Evolutionary conservation across 352 stramenopile genomes (phyloP).

Genomic region (Phytophthora crassamura): DNA sequence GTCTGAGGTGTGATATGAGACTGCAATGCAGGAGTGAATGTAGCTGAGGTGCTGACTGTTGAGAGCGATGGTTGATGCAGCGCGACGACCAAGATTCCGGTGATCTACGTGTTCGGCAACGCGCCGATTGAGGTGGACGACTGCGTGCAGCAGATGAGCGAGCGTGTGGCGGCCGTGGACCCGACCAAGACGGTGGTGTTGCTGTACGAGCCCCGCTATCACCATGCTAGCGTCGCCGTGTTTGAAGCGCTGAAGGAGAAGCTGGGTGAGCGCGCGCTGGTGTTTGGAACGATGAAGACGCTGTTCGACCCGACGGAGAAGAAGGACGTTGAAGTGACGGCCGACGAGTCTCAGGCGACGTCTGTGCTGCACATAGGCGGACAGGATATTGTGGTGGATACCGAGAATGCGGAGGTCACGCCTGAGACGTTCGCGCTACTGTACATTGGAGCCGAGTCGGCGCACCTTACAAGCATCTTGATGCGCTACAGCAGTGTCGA

Average conservation of each 20-base stretch:
- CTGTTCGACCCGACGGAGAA: slow-evolving; percentile 68
- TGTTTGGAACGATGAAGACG: slow-evolving; percentile 72
- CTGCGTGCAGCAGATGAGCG: slow-evolving; percentile 54
- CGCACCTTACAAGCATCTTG: slow-evolving; percentile 85
- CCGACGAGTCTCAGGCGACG: slow-evolving; percentile 7
- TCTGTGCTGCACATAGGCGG: slow-evolving; percentile 58
- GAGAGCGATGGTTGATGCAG: slow-evolving; percentile 28
- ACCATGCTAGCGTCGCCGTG: slow-evolving; percentile 75
- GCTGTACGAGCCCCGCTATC: slow-evolving; percentile 92
- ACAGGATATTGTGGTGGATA: slow-evolving; percentile 55
- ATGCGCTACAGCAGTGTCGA: slow-evolving; percentile 74
- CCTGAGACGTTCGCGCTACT: slow-evolving; percentile 54
- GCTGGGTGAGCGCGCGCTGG: slow-evolving; percentile 48
- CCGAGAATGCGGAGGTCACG: slow-evolving; percentile 40
- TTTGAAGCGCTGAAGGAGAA: slow-evolving; percentile 48
- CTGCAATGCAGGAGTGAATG: not conserved
- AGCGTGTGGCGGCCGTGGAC: slow-evolving; percentile 36
- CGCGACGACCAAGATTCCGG: slow-evolving; percentile 81
- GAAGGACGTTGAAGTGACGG: slow-evolving; percentile 2
- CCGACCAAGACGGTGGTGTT: slow-evolving; percentile 77
- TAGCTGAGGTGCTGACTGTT: not conserved
- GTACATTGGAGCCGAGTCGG: slow-evolving; percentile 81
- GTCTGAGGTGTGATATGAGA: slow-evolving; percentile 60
- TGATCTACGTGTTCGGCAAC: slow-evolving; percentile 93
- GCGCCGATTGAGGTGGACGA: slow-evolving; percentile 64